Evolutionary conservation across 1,284 basidiomycete genomes (phyloP).

Genomic region (Blastosporella zonata): DNA sequence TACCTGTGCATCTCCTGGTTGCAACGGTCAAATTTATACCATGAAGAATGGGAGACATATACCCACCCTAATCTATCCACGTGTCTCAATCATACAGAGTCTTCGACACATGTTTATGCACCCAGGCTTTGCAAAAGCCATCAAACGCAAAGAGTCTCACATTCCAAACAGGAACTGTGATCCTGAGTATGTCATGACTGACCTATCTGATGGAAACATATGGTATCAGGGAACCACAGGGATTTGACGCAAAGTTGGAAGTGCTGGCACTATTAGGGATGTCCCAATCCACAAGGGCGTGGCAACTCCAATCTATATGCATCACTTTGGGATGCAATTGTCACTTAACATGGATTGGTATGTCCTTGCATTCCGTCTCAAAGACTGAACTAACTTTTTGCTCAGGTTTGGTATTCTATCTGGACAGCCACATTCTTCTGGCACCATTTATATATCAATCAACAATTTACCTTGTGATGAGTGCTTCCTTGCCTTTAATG

Average conservation of each 20-base stretch:
- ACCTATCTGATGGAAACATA: slow-evolving; percentile 23
- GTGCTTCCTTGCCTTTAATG: slow-evolving; percentile 23
- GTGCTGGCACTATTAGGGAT: not conserved
- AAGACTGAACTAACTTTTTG: not conserved
- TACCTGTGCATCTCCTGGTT: not conserved
- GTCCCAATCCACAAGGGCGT: not conserved
- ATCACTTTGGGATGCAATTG: not conserved
- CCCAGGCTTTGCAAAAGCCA: slow-evolving; percentile 12
- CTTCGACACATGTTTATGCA: slow-evolving; percentile 21
- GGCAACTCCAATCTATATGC: not conserved
- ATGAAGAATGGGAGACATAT: not conserved
- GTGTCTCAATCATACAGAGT: slow-evolving; percentile 21
- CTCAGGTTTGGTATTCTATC: slow-evolving; percentile 24
- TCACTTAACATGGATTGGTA: slow-evolving; percentile 12
- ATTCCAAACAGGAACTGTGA: slow-evolving; percentile 15
- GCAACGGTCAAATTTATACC: not conserved
- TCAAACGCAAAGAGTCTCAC: slow-evolving; percentile 1
- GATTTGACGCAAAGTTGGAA: not conserved
- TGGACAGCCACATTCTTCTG: slow-evolving; percentile 27
- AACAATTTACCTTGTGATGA: slow-evolving; percentile 18
- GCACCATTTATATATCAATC: slow-evolving; percentile 25
- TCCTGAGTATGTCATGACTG: slow-evolving; percentile 24
- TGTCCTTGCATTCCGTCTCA: not conserved
- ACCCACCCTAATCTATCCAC: slow-evolving; percentile 5
- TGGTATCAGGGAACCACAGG: slow-evolving; percentile 17